Evolutionary conservation across 345 rosid genomes (phyloP).

Genomic region (Acer campestre): DNA sequence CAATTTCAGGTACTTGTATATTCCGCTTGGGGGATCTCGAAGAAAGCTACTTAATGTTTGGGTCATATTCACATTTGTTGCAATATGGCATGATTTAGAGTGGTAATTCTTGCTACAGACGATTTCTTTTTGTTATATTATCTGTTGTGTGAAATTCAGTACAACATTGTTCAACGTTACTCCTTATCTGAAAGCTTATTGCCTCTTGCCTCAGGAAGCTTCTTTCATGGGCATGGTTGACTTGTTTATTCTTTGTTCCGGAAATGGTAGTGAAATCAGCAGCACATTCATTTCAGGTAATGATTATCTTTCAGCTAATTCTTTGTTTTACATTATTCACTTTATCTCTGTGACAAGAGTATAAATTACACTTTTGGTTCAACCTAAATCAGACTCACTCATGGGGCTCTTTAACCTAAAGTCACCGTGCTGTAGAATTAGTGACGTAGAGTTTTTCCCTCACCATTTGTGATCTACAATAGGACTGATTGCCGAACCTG

Average conservation of each 20-base stretch:
- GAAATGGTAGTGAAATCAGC: constrained; percentile 86
- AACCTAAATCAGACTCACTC: not conserved
- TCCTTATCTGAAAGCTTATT: constrained; percentile 31
- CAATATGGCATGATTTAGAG: constrained; percentile 95
- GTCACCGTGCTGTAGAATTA: not conserved
- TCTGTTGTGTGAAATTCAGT: constrained; percentile 16
- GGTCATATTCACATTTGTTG: constrained; percentile 95
- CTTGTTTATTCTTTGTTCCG: constrained; percentile 91
- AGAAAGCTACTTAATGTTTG: constrained; percentile 86
- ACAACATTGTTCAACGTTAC: not conserved
- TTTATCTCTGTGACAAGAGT: not conserved
- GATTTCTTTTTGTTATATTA: not conserved
- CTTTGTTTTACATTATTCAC: not conserved
- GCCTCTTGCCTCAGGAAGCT: constrained; percentile 72
- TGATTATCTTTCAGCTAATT: constrained; percentile 6
- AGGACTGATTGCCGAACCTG: not conserved
- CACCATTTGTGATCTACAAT: not conserved
- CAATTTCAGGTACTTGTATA: constrained; percentile 78
- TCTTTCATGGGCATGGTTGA: constrained; percentile 98
- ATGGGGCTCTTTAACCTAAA: not conserved
- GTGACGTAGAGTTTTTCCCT: not conserved
- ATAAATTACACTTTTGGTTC: not conserved
- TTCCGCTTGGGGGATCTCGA: constrained; percentile 90
- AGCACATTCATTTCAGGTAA: constrained; percentile 65
- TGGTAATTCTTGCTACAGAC: constrained; percentile 53